Base-by-base conservation (phyloP, 2,329 filamentous ascomycete genomes). In the Aulographum hederae region DNA sequence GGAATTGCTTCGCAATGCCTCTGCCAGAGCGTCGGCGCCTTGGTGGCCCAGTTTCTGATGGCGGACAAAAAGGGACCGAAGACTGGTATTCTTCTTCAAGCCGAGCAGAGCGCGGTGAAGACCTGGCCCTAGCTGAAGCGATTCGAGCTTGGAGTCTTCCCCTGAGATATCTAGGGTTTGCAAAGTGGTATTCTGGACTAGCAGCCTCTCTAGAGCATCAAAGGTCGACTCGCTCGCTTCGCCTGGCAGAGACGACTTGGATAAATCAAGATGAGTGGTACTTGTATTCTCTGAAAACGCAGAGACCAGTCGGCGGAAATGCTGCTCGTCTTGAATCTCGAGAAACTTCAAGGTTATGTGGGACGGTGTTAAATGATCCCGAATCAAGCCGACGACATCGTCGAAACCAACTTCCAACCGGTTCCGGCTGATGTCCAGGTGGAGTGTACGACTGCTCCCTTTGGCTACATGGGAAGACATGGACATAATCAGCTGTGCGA, bases 131-230 rank as follows among this genome's bases (percentile, higher is more conserved):
- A 79, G 69, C 30, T 72, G 66, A 3, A 73, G 73, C 3, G 71
- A 71, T 43, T 79, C 75, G n/a, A 80, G 50, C 41, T 76, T 67
- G 4, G 75, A 74, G 39, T 74, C 71, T 42, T 79, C 75, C 6
- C 75, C 75, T 17, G 73, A 78, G 28, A 80, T 73, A 45, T 79
- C 70, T 10, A 80, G 53, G 45, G 72, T 71, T 40, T 73, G 61
- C 2, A 80, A 53, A 1, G 68, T 71, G n/a, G 60, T 58, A 37
- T 80, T 80, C 32, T 74, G 64, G 20, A 70, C 67, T 41, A 80
- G 74, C 52, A 80, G 65, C 31, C 60, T 48, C 38, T 71, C 65
- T 34, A 80, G 49, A 11, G 69, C 64, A 36, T 66, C 63, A 42
- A 72, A 78, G 1, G 74, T 79, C 35, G 76, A 71, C 6, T 68